A percentile compares a stretch with the other conserved stretches of the same genome.
Conservation (phyloP, 2,329 filamentous ascomycete genomes). For the Microdochium trichocladiopsis region DNA sequence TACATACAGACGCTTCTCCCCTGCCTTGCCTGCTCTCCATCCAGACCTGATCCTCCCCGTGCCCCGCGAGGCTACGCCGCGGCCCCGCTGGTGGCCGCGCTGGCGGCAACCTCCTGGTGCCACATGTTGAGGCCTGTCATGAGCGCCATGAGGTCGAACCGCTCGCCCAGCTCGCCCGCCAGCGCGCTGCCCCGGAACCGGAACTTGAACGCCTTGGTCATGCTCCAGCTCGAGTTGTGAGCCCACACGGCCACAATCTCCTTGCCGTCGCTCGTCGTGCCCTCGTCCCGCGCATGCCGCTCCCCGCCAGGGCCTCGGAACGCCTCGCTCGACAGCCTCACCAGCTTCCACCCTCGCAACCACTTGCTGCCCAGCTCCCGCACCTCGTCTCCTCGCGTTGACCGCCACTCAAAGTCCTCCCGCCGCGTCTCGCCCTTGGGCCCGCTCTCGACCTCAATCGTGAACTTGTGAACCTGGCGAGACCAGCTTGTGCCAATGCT, state of each 20-base stretch:
- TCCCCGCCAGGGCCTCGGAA: conserved; percentile 4
- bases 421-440: conserved; percentile 2
- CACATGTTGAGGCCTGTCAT: conserved; percentile 12
- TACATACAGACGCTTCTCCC: too few relatives aligned
- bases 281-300: background rate
- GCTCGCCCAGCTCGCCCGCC: conserved; percentile 12
- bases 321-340: conserved; percentile 7
- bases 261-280: conserved; percentile 11
- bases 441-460: conserved; percentile 7
- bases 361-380: conserved; percentile 5
- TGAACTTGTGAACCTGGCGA: conserved; percentile 4
- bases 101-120: conserved; percentile 3
- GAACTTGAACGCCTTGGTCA: conserved; percentile 13
- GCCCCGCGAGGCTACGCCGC: too few relatives aligned
- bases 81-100: too few relatives aligned
- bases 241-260: conserved; percentile 15
- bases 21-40: too few relatives aligned
- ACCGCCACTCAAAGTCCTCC: conserved; percentile 18
- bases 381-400: conserved; percentile 11
- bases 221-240: conserved; percentile 6
- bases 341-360: conserved; percentile 14
- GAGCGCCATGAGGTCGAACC: conserved; percentile 11
- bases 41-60: too few relatives aligned
- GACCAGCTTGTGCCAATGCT: conserved; percentile 1
- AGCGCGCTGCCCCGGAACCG: conserved; percentile 12